Evolutionary conservation across 768 basidiomycete species (phyloP).

Genomic region (Suillus discolor): DNA sequence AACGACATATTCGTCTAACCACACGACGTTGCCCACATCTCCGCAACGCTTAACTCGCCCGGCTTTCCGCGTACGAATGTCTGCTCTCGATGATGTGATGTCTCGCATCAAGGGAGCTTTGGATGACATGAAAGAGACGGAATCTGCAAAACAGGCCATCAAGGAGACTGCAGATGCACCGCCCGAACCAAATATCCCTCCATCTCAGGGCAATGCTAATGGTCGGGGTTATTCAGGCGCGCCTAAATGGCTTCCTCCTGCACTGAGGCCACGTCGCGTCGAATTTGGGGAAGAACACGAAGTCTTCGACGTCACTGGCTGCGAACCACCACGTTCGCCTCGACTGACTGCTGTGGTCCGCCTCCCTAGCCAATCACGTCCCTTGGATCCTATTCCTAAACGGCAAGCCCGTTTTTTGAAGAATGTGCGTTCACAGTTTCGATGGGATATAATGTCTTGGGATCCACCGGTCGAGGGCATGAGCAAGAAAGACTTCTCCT

Average conservation of each 20-base stretch:
- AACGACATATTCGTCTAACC: slow-evolving; percentile 18
- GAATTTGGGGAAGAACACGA: slow-evolving; percentile 42
- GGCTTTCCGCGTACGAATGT: slow-evolving; percentile 57
- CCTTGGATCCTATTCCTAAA: slow-evolving; percentile 47
- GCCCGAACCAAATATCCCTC: slow-evolving; percentile 14
- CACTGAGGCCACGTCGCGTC: slow-evolving; percentile 42
- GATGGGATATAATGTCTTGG: slow-evolving; percentile 71
- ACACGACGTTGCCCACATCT: slow-evolving; percentile 18
- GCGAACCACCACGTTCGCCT: slow-evolving; percentile 52
- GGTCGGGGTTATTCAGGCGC: slow-evolving; percentile 11
- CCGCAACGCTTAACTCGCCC: slow-evolving; percentile 26
- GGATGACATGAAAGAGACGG: slow-evolving; percentile 58
- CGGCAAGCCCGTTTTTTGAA: slow-evolving; percentile 50
- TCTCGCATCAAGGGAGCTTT: slow-evolving; percentile 84
- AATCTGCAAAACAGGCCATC: slow-evolving; percentile 16
- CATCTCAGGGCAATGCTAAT: slow-evolving; percentile 21
- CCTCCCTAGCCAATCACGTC: slow-evolving; percentile 47
- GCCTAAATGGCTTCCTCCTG: slow-evolving; percentile 58
- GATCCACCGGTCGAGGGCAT: slow-evolving; percentile 71
- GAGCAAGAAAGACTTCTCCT: slow-evolving; percentile 57
- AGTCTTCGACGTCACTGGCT: slow-evolving; percentile 46
- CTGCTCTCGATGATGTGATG: slow-evolving; percentile 80
- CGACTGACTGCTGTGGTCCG: slow-evolving; percentile 44
- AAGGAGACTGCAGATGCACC: slow-evolving; percentile 23
- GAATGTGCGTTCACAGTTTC: slow-evolving; percentile 39